Base-by-base conservation (phyloP, 1,284 basidiomycete genomes). In the Cryptococcus deneoformans region DNA sequence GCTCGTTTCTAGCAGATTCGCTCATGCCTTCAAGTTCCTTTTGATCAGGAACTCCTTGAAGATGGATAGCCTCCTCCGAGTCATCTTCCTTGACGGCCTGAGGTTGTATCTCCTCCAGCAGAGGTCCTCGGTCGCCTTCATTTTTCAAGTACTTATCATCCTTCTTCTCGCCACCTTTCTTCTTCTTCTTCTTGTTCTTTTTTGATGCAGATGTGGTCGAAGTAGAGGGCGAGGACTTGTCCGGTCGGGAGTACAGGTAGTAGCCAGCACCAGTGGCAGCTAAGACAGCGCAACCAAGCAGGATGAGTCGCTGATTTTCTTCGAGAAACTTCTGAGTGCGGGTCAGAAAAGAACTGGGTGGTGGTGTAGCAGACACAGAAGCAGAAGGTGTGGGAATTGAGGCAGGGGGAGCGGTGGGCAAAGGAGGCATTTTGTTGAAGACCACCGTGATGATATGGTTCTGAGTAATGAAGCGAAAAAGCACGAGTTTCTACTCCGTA, bases 181-280 rank as follows among this genome's bases (percentile, higher is more conserved):
- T 79, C 72, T 84, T 87, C 72, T 84, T 79, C 56, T 67, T 70
- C 67, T 74, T 76, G 62, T 75, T 85, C 82, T 87, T 89, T 56
- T 69, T 56, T 56, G 76, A 77, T 73, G 76, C 72, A 57, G 75
- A 67, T 70, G 81, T 80, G 44, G 69, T 71, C 9, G 60, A 50
- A 7, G 56, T 42, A 49, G 54, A 40, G 14, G 52, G 36, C 3
- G 62, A 58, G 20, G 50, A 70, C 16, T 59, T 62, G 59, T 50
- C 56, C 6, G 51, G 56, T 43, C 62, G 52, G 50, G 69, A 62
- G 72, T 80, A 81, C 52, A 80, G 68, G 66, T 88, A 89, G 77
- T 91, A 92, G 34, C 85, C 87, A 49, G 85, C 87, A 50, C 87
- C 89, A 52, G 87, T 88, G 43, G 85, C 86, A 48, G 86, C 90